Conservation (phyloP, 805 yeast genomes). For the Nakazawaea holstii region DNA sequence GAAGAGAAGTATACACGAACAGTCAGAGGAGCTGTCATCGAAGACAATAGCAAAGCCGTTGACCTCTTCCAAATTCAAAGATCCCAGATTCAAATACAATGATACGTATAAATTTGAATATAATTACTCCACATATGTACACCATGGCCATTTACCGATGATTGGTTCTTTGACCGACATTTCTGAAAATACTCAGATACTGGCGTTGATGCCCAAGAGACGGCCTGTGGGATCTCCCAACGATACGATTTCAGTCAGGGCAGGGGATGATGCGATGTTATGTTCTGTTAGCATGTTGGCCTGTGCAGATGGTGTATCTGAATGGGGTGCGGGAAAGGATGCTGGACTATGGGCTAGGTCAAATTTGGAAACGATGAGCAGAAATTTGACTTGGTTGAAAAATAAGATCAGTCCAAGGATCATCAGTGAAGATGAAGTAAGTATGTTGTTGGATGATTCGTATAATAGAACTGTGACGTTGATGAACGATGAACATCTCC, state of each 20-base stretch:
- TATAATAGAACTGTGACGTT: slow-evolving; percentile 42
- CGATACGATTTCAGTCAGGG: slow-evolving; percentile 46
- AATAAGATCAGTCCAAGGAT: slow-evolving; percentile 32
- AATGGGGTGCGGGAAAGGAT: slow-evolving; percentile 43
- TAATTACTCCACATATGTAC: slow-evolving; percentile 40
- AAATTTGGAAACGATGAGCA: slow-evolving; percentile 44
- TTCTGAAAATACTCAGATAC: slow-evolving; percentile 37
- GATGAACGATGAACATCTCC: slow-evolving; percentile 41
- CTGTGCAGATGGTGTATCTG: slow-evolving; percentile 53
- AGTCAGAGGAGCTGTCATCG: no score
- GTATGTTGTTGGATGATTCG: slow-evolving; percentile 39
- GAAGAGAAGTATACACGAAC: neutral
- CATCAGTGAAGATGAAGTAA: slow-evolving; percentile 29
- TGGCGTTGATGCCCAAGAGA: slow-evolving; percentile 42
- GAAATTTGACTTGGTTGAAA: slow-evolving; percentile 33
- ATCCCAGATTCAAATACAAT: slow-evolving; percentile 7
- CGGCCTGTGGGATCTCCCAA: slow-evolving; percentile 47
- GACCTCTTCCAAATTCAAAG: slow-evolving; percentile 3
- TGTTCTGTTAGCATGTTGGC: slow-evolving; percentile 47
- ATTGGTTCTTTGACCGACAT: slow-evolving; percentile 46
- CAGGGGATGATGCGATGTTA: slow-evolving; percentile 56
- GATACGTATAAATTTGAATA: slow-evolving; percentile 29
- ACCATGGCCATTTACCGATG: slow-evolving; percentile 38
- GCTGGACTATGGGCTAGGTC: slow-evolving; percentile 50
- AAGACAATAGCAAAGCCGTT: neutral